phyloP scores from a whole-genome alignment of 2,329 filamentous ascomycete species.

The Plenodomus lindquistii region DNA sequence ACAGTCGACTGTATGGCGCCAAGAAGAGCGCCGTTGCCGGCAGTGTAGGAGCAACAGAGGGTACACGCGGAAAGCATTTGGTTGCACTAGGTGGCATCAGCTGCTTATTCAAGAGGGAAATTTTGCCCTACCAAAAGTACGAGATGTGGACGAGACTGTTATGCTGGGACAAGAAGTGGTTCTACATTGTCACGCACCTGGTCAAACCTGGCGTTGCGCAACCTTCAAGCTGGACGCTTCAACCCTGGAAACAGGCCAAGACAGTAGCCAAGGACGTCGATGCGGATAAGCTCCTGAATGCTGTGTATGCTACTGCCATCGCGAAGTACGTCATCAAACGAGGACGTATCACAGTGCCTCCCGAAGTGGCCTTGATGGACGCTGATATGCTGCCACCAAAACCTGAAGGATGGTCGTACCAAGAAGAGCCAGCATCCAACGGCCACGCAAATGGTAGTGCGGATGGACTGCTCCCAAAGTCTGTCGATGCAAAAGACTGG shows the following conservation, averaged over 20 bases:
- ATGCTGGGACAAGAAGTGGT: slow-evolving; percentile 56
- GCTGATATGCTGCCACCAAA: slow-evolving; percentile 74
- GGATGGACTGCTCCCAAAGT: slow-evolving; percentile 30
- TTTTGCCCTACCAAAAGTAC: slow-evolving; percentile 49
- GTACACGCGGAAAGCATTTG: slow-evolving; percentile 29
- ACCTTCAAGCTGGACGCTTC: slow-evolving; percentile 48
- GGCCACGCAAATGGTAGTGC: slow-evolving; percentile 7
- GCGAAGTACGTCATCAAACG: slow-evolving; percentile 57
- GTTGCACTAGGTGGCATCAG: slow-evolving; percentile 54
- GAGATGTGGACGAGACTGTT: slow-evolving; percentile 55
- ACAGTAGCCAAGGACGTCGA: slow-evolving; percentile 24
- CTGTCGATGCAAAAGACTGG: slow-evolving; percentile 52
- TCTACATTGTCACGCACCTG: slow-evolving; percentile 54
- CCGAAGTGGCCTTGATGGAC: slow-evolving; percentile 72
- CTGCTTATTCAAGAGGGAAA: slow-evolving; percentile 54
- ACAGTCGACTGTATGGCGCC: slow-evolving; percentile 24
- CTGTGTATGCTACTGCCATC: slow-evolving; percentile 55
- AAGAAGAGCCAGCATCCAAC: slow-evolving; percentile 12
- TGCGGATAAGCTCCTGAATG: slow-evolving; percentile 44
- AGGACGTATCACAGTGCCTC: slow-evolving; percentile 77
- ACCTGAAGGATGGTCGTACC: slow-evolving; percentile 60
- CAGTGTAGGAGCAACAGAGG: slow-evolving; percentile 20
- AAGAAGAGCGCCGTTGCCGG: slow-evolving; percentile 21
- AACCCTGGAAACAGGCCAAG: slow-evolving; percentile 49
- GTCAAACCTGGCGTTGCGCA: slow-evolving; percentile 50